Conservation (phyloP, 257 asterid genomes). For the Penstemon davidsonii region DNA sequence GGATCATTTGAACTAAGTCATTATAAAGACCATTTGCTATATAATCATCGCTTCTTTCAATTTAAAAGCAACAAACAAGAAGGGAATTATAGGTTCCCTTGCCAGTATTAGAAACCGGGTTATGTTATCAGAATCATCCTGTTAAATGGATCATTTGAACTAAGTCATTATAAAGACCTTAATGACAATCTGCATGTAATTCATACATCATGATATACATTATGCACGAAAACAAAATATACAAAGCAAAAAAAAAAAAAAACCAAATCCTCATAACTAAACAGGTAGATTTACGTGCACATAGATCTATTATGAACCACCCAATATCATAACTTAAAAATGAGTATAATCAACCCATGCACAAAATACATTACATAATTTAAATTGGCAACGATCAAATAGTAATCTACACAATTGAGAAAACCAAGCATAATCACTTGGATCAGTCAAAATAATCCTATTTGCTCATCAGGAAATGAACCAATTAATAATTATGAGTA, state of each 20-base stretch:
- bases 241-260: background rate
- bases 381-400: too few relatives aligned
- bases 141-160: slow-evolving; percentile 36
- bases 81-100: slow-evolving; percentile 60
- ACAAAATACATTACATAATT: too few relatives aligned
- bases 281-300: background rate
- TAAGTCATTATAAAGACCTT: slow-evolving; percentile 16
- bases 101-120: slow-evolving; percentile 91
- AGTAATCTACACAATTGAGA: too few relatives aligned
- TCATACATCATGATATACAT: background rate
- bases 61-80: slow-evolving; percentile 1
- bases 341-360: too few relatives aligned
- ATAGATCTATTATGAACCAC: background rate
- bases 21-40: background rate
- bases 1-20: slow-evolving; percentile 29
- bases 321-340: too few relatives aligned
- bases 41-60: background rate
- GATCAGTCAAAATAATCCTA: background rate
- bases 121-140: slow-evolving; percentile 75
- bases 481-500: background rate
- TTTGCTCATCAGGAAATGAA: background rate
- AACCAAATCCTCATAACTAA: too few relatives aligned
- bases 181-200: background rate
- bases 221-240: background rate
- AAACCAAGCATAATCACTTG: too few relatives aligned